Evolutionary conservation across 2,329 filamentous ascomycete genomes (phyloP).

Genomic region (Sordariomycetes sp.): DNA sequence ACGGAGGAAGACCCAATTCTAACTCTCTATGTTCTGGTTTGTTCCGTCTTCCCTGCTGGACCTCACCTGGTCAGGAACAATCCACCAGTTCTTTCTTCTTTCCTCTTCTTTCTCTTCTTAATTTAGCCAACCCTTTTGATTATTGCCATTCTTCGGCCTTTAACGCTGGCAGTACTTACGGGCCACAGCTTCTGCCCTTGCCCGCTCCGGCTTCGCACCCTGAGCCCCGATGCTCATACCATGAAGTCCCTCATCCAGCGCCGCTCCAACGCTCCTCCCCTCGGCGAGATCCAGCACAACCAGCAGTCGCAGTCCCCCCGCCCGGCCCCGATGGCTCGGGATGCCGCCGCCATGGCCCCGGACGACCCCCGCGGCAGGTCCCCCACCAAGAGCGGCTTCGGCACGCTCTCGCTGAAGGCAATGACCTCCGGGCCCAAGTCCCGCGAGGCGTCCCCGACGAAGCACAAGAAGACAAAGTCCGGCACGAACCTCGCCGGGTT

Average conservation of each 20-base stretch:
- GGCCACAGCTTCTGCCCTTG: no score
- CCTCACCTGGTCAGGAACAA: not conserved
- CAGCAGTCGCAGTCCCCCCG: constrained; percentile 25
- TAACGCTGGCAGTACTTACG: no score
- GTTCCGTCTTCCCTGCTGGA: not conserved
- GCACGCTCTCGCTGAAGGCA: constrained; percentile 32
- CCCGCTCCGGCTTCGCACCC: no score
- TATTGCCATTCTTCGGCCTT: not conserved
- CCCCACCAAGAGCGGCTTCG: constrained; percentile 32
- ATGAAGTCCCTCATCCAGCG: constrained; percentile 4
- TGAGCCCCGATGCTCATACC: not conserved
- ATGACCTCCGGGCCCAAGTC: constrained; percentile 22
- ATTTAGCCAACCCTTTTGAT: not conserved
- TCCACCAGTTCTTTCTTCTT: not conserved
- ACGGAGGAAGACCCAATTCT: no score
- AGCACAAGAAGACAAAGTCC: constrained; percentile 72
- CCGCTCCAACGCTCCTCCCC: constrained; percentile 18
- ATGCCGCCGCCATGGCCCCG: constrained; percentile 18
- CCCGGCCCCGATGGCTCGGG: not conserved
- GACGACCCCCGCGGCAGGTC: constrained; percentile 23
- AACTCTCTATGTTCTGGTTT: not conserved
- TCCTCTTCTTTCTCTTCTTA: not conserved
- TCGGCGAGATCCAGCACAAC: constrained; percentile 45
- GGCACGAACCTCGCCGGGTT: constrained; percentile 71
- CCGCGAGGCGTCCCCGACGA: constrained; percentile 40